These are phyloP conservation scores for Aspergillus floridensis DNA, from an alignment of 2,329 filamentous ascomycete species.

Conservation along the genomic window DNA sequence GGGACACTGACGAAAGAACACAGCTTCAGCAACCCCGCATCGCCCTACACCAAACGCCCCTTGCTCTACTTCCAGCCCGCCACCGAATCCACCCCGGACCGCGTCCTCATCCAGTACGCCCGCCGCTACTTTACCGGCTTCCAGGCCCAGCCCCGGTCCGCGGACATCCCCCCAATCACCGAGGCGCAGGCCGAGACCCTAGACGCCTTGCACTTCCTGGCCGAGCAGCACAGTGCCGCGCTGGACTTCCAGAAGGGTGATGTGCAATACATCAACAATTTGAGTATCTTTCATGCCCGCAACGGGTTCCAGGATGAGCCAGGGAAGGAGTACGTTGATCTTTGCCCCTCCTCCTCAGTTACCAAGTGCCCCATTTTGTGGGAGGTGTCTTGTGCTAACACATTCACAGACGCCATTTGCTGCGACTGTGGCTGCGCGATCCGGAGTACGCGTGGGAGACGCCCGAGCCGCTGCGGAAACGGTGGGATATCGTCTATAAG, in stretches of 20 bases:
- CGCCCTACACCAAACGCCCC: no score
- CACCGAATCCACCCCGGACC: constrained; percentile 46
- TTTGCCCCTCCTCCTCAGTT: no score
- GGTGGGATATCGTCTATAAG: constrained; percentile 43
- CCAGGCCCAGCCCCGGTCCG: constrained; percentile 36
- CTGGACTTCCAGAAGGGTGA: constrained; percentile 47
- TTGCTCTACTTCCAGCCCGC: constrained; percentile 50
- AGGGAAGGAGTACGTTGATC: constrained; percentile 29
- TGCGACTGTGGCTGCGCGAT: no score
- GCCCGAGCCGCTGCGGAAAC: constrained; percentile 34
- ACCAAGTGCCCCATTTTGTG: no score
- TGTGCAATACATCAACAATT: constrained; percentile 50
- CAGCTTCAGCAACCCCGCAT: no score
- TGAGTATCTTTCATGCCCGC: constrained; percentile 48
- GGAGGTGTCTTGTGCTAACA: no score
- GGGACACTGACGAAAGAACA: no score
- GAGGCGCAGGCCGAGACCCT: no score
- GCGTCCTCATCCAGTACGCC: constrained; percentile 58
- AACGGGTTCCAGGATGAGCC: constrained; percentile 41
- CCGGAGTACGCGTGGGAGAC: no score
- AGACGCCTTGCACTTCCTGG: no score
- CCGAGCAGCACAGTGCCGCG: constrained; percentile 38
- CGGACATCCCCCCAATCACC: constrained; percentile 26
- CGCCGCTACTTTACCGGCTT: constrained; percentile 55
- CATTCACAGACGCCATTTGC: no score